Percentiles rank a stretch among this genome's conserved stretches.
These are phyloP conservation scores for Austroboletus olivaceoglutinosus DNA, from an alignment of 1,284 basidiomycete species.

Conservation along the genomic window DNA sequence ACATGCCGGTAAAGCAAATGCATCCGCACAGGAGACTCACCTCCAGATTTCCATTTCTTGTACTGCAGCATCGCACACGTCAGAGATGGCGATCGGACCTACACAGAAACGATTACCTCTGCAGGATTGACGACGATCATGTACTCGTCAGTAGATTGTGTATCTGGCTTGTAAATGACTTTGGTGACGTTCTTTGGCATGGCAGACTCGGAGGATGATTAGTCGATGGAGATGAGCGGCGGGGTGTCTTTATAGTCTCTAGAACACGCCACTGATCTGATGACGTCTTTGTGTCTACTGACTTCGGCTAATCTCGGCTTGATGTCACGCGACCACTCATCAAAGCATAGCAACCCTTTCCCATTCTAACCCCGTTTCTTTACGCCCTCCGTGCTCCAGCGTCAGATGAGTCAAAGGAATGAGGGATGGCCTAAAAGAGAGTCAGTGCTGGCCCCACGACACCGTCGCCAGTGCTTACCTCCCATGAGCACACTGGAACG, in stretches of 20 bases:
- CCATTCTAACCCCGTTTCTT: conserved; percentile 22
- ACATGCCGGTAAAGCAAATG: conserved; percentile 19
- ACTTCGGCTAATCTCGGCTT: conserved; percentile 14
- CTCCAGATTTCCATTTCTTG: conserved; percentile 76
- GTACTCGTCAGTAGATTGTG: conserved; percentile 69
- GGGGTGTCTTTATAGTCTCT: conserved; percentile 32
- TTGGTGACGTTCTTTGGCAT: conserved; percentile 60
- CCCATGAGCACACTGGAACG: conserved; percentile 95
- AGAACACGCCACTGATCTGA: conserved; percentile 17
- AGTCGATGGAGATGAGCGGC: conserved; percentile 13
- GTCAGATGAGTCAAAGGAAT: conserved; percentile 42
- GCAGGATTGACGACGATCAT: conserved; percentile 63
- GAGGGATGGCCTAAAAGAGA: conserved; percentile 42
- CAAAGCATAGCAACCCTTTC: conserved; percentile 6
- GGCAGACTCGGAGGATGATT: conserved; percentile 18
- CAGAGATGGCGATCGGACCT: conserved; percentile 11
- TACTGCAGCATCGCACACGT: conserved; percentile 43
- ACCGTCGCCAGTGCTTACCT: conserved; percentile 58
- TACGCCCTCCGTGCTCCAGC: conserved; percentile 3
- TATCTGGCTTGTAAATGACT: conserved; percentile 74
- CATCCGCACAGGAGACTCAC: conserved; percentile 39
- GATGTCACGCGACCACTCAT: conserved; percentile 36
- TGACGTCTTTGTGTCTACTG: conserved; percentile 34
- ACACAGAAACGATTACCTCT: conserved; percentile 47
- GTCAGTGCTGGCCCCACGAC: not conserved